A percentile compares a stretch with the other conserved stretches of the same genome.
phyloP scores from a whole-genome alignment of 2,329 filamentous ascomycete species.

The Incumbomyces lentus region DNA sequence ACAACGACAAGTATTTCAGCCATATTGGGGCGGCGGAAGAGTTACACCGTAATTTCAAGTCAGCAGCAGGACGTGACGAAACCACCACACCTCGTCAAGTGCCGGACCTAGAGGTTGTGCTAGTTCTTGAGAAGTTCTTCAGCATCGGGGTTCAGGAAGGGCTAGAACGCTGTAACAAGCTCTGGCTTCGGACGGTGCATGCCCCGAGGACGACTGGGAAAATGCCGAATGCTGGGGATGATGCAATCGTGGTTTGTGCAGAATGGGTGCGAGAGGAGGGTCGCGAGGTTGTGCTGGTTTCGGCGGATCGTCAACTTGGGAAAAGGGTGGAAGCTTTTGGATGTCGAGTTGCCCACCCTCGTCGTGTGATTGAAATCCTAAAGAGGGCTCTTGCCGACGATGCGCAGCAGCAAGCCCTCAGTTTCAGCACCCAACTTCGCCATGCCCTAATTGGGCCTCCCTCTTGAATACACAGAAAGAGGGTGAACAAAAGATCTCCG shows the following conservation, averaged over 20 bases:
- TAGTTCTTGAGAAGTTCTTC: background rate
- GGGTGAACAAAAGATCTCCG: too few species aligned
- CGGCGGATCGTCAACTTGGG: background rate
- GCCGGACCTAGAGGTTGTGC: background rate
- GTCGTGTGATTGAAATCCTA: too few species aligned
- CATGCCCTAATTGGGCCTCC: too few species aligned
- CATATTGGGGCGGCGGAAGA: background rate
- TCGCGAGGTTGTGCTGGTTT: background rate
- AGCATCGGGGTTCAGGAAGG: background rate
- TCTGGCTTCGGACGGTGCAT: background rate
- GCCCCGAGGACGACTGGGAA: background rate
- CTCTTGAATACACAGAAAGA: too few species aligned
- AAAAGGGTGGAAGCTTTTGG: background rate
- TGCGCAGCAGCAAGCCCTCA: too few species aligned
- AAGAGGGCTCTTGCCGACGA: too few species aligned
- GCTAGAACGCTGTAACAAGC: background rate
- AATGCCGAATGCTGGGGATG: background rate
- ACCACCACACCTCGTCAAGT: background rate
- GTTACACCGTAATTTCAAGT: background rate
- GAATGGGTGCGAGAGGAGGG: background rate
- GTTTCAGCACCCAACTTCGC: too few species aligned
- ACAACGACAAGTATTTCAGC: background rate
- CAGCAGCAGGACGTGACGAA: background rate
- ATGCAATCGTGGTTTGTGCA: background rate
- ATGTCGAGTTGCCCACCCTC: background rate